Percentiles rank a stretch among this genome's conserved stretches.
phyloP scores from a whole-genome alignment of 352 stramenopile genomes.

The Pythium rishiriense region DNA sequence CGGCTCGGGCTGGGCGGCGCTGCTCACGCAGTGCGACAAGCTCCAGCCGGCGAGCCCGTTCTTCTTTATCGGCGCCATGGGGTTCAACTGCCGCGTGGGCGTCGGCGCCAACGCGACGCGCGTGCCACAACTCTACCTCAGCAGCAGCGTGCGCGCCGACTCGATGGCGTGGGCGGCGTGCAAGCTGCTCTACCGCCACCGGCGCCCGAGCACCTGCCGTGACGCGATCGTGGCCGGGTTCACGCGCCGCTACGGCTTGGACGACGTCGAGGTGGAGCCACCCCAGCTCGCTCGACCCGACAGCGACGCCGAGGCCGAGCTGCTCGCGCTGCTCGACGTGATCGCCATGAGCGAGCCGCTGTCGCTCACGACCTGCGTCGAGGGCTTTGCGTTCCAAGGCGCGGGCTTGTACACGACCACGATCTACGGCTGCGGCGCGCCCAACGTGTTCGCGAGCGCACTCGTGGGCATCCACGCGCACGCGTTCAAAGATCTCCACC shows the following conservation, averaged over 20 bases:
- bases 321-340: constrained; percentile 18
- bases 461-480: constrained; percentile 16
- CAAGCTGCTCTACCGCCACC: constrained; percentile 15
- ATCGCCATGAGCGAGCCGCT: constrained; percentile 10
- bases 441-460: constrained; percentile 5
- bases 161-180: constrained; percentile 25
- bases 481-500: constrained; percentile 7
- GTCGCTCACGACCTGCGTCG: constrained; percentile 10
- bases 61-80: constrained; percentile 21
- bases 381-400: constrained; percentile 17
- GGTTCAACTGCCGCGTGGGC: constrained; percentile 15
- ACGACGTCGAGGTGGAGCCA: constrained; percentile 22
- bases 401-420: constrained; percentile 14
- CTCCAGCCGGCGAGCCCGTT: constrained; percentile 7
- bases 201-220: constrained; percentile 1
- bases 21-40: constrained; percentile 7
- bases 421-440: constrained; percentile 19
- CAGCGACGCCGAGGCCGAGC: constrained; percentile 15
- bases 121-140: constrained; percentile 12
- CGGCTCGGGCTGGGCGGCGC: constrained; percentile 16
- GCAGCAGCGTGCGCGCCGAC: constrained; percentile 12
- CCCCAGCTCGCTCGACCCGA: constrained; percentile 31
- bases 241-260: constrained; percentile 36
- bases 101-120: background rate
- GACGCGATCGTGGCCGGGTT: constrained; percentile 7